These are phyloP conservation scores for Fusarium albidum DNA, from an alignment of 2,329 filamentous ascomycete genomes.

Conservation along the genomic window DNA sequence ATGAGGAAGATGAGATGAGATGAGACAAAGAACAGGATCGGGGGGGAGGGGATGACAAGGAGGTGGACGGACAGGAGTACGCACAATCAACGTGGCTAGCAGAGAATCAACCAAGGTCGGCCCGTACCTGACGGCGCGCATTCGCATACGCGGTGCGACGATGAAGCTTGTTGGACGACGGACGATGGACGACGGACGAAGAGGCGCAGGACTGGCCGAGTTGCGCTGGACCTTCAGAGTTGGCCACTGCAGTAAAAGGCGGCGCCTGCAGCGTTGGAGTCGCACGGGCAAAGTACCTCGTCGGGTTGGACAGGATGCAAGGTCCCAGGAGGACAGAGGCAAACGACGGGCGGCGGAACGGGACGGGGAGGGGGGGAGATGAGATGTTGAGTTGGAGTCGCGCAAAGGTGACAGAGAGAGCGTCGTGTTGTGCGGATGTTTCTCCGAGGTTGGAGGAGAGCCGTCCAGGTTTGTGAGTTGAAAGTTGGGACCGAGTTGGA, in stretches of 20 bases:
- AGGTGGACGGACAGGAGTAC: not conserved
- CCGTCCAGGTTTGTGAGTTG: too few relatives aligned
- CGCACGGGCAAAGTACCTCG: constrained; percentile 13
- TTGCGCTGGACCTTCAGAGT: too few relatives aligned
- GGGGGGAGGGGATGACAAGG: constrained; percentile 5
- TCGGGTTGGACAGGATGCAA: constrained; percentile 25
- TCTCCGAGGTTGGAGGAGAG: too few relatives aligned
- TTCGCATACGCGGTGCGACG: constrained; percentile 28
- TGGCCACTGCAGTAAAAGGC: too few relatives aligned
- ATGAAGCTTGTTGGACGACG: not conserved
- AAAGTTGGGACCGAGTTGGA: too few relatives aligned
- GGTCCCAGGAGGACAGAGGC: constrained; percentile 21
- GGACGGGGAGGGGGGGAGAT: constrained; percentile 12
- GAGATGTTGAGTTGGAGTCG: constrained; percentile 6
- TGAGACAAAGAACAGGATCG: not conserved
- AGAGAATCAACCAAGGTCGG: constrained; percentile 13
- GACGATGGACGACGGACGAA: constrained; percentile 4
- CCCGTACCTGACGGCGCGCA: constrained; percentile 32
- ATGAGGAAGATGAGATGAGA: constrained; percentile 6
- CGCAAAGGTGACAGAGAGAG: constrained; percentile 1
- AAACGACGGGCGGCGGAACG: constrained; percentile 15
- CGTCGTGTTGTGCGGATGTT: too few relatives aligned
- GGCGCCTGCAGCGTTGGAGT: constrained; percentile 7
- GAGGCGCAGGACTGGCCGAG: constrained; percentile 3
- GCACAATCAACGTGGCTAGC: constrained; percentile 5